Evolutionary conservation across 225 moss, liverwort and hornwort species (phyloP).

Genomic region (Takakia lepidozioides): DNA sequence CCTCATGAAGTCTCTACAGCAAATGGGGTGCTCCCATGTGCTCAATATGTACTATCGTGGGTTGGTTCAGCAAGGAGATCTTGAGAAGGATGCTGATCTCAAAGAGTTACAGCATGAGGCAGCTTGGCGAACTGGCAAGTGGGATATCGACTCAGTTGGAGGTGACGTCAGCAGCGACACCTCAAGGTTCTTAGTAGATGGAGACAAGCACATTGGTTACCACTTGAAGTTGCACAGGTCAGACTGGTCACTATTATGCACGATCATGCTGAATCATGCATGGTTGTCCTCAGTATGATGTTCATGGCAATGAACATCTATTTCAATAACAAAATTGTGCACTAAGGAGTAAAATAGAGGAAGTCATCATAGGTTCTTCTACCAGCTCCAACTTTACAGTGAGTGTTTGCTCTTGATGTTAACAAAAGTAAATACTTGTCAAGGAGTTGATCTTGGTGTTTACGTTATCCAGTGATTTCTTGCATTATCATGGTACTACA

Average conservation of each 20-base stretch:
- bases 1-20: constrained; percentile 81
- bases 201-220: constrained; percentile 36
- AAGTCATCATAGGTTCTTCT: too few species aligned
- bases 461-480: too few species aligned
- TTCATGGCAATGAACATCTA: too few species aligned
- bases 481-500: too few species aligned
- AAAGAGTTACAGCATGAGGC: constrained; percentile 81
- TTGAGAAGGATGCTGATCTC: constrained; percentile 63
- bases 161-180: constrained; percentile 11
- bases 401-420: background rate
- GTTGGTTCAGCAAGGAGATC: constrained; percentile 52
- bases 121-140: constrained; percentile 85
- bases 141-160: constrained; percentile 50
- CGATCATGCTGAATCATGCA: too few species aligned
- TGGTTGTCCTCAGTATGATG: too few species aligned
- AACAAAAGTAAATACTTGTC: too few species aligned
- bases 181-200: constrained; percentile 11
- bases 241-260: constrained; percentile 3
- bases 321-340: too few species aligned
- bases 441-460: too few species aligned
- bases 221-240: constrained; percentile 83
- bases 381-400: too few species aligned
- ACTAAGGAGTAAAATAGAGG: too few species aligned
- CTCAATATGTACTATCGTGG: constrained; percentile 64
- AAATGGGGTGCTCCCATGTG: constrained; percentile 83